Evolutionary conservation across 768 basidiomycete species (phyloP).

Genomic region (Butyriboletus loyo): DNA sequence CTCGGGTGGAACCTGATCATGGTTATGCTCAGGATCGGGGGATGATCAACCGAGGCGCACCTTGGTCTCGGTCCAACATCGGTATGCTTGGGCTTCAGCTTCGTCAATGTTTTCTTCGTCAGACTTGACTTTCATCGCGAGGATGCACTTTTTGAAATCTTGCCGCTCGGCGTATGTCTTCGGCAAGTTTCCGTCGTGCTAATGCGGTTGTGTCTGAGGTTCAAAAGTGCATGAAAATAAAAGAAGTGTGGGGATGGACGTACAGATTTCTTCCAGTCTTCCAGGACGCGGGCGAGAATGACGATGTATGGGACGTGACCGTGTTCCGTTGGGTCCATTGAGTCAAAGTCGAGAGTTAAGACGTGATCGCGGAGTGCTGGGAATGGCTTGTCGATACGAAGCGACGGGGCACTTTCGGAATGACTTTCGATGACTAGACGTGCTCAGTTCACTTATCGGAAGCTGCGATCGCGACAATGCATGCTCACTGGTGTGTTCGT

Average conservation of each 20-base stretch:
- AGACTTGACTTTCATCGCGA: slow-evolving; percentile 60
- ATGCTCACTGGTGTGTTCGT: slow-evolving; percentile 77
- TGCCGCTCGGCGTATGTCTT: slow-evolving; percentile 61
- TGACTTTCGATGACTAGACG: slow-evolving; percentile 82
- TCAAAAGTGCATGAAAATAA: not conserved
- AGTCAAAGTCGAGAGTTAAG: slow-evolving; percentile 62
- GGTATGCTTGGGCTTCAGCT: slow-evolving; percentile 84
- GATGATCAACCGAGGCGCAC: slow-evolving; percentile 23
- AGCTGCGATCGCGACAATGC: not conserved
- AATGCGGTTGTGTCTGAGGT: not conserved
- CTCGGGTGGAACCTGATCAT: slow-evolving; percentile 60
- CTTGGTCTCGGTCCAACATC: slow-evolving; percentile 62
- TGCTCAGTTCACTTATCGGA: not conserved
- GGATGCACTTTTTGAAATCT: slow-evolving; percentile 69
- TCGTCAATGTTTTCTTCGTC: slow-evolving; percentile 99
- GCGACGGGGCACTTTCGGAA: slow-evolving; percentile 66
- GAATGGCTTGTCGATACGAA: slow-evolving; percentile 90
- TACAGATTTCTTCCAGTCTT: slow-evolving; percentile 79
- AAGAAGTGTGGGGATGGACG: slow-evolving; percentile 22
- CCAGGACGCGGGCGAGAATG: slow-evolving; percentile 78
- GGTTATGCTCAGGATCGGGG: not conserved
- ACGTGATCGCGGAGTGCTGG: slow-evolving; percentile 75
- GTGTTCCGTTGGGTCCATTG: slow-evolving; percentile 87
- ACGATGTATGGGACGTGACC: slow-evolving; percentile 88
- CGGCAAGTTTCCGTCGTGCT: slow-evolving; percentile 67